Evolutionary conservation across 352 stramenopile species (phyloP).

Genomic region (Phytophthora fragariaefolia): DNA sequence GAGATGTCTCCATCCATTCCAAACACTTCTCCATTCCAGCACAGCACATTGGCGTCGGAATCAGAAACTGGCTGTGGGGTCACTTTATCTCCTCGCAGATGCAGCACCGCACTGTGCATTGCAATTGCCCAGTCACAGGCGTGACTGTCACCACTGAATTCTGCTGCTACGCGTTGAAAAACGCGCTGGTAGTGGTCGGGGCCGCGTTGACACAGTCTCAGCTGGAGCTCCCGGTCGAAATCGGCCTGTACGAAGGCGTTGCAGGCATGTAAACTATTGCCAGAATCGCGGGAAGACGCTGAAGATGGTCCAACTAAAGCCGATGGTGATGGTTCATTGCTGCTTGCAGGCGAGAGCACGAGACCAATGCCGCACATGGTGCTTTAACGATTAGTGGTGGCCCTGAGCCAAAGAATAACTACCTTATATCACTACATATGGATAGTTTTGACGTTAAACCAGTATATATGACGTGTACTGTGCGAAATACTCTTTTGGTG

Average conservation of each 20-base stretch:
- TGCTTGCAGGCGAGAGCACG: constrained; percentile 17
- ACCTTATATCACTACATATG: no score
- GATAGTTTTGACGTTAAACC: no score
- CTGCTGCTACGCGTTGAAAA: constrained; percentile 16
- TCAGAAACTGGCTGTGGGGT: constrained; percentile 86
- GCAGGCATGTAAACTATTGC: background rate
- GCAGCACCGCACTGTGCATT: constrained; percentile 89
- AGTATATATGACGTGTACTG: no score
- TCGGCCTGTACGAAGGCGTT: constrained; percentile 1
- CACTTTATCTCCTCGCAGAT: constrained; percentile 83
- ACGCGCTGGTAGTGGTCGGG: constrained; percentile 33
- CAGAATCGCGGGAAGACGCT: background rate
- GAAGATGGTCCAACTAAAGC: background rate
- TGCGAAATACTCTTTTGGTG: no score
- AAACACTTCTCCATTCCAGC: constrained; percentile 96
- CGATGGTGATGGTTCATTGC: background rate
- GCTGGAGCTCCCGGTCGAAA: constrained; percentile 33
- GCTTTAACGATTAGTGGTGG: no score
- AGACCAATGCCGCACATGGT: constrained; percentile 45
- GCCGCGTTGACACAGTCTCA: constrained; percentile 40
- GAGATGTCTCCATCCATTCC: constrained; percentile 29
- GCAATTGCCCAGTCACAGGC: constrained; percentile 39
- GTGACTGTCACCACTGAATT: background rate
- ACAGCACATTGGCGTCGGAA: constrained; percentile 64
- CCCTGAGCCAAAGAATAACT: no score